A percentile compares a stretch with the other conserved stretches of the same genome.
phyloP scores from a whole-genome alignment of 1,139 yeast genomes.

The Candida smagusa region DNA sequence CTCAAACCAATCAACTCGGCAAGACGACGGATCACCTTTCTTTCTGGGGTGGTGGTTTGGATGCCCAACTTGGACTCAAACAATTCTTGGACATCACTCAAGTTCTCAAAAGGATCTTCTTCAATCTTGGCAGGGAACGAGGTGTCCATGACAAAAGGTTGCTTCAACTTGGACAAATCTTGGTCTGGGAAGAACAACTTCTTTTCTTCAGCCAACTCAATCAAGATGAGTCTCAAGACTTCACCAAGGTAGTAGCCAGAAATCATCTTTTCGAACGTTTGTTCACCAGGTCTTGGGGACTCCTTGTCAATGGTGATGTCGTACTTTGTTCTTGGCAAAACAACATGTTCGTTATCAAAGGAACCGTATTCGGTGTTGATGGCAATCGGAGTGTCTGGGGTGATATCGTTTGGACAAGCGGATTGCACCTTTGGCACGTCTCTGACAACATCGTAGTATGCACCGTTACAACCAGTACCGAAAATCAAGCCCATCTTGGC shows the following conservation, averaged over 20 bases:
- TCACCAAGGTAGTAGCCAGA: conserved; percentile 97
- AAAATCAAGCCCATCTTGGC: conserved; percentile 94
- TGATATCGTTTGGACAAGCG: conserved; percentile 58
- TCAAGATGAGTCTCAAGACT: conserved; percentile 72
- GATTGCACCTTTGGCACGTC: conserved; percentile 86
- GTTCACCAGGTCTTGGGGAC: conserved; percentile 97
- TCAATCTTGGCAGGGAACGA: conserved; percentile 85
- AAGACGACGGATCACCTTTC: conserved; percentile 76
- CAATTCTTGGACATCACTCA: conserved; percentile 68
- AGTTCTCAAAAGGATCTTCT: conserved; percentile 85
- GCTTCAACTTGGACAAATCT: conserved; percentile 55
- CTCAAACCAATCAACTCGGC: conserved; percentile 90
- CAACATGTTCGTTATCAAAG: conserved; percentile 83
- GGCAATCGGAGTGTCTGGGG: conserved; percentile 74
- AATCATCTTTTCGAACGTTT: conserved; percentile 94
- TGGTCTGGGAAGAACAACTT: conserved; percentile 69
- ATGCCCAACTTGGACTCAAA: conserved; percentile 60
- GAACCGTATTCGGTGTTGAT: conserved; percentile 99
- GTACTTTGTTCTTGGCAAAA: conserved; percentile 86
- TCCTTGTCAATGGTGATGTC: conserved; percentile 77
- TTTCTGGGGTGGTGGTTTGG: conserved; percentile 70
- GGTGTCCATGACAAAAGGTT: conserved; percentile 77
- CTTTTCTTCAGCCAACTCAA: conserved; percentile 62
- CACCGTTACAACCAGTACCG: conserved; percentile 98
- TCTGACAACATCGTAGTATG: conserved; percentile 77